These are phyloP conservation scores for Trichomonascus vanleenenianus DNA, from an alignment of 805 yeast species.

Conservation along the genomic window DNA sequence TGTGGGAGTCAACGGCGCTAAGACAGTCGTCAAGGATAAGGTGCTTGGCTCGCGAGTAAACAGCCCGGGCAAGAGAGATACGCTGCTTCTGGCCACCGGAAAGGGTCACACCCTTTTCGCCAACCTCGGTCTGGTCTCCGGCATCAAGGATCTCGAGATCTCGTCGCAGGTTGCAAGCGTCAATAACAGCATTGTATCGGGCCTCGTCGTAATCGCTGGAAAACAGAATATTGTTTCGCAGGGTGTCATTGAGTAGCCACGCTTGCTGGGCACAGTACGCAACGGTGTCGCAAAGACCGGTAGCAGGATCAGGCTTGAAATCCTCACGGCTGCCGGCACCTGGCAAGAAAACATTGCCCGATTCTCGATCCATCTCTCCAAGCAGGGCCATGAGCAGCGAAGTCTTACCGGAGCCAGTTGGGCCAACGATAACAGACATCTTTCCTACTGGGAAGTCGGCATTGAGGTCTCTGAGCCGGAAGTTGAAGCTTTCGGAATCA, in stretches of 20 bases:
- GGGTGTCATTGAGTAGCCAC: constrained; percentile 90
- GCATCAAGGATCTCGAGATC: constrained; percentile 81
- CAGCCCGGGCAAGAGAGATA: constrained; percentile 89
- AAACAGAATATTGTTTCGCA: constrained; percentile 74
- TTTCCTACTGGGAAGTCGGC: constrained; percentile 65
- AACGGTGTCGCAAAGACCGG: constrained; percentile 84
- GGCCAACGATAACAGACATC: constrained; percentile 80
- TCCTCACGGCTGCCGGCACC: constrained; percentile 66
- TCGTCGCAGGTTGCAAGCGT: constrained; percentile 83
- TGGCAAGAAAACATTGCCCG: constrained; percentile 74
- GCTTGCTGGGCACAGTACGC: constrained; percentile 97
- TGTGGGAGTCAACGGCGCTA: constrained; percentile 95
- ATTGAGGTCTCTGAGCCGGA: constrained; percentile 69
- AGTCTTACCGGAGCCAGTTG: constrained; percentile 94
- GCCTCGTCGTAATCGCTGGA: constrained; percentile 63
- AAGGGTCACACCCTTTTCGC: constrained; percentile 93
- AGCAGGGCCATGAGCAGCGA: constrained; percentile 81
- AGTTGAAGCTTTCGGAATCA: constrained; percentile 24
- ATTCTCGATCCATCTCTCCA: constrained; percentile 80
- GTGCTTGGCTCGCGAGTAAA: constrained; percentile 78
- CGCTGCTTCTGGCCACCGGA: constrained; percentile 99
- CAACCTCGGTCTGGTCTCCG: constrained; percentile 92
- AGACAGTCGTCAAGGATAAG: constrained; percentile 87
- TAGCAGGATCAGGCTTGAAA: constrained; percentile 57
- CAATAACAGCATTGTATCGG: constrained; percentile 71